Conservation (phyloP, 441 rosid species). For the Melastoma candidum region DNA sequence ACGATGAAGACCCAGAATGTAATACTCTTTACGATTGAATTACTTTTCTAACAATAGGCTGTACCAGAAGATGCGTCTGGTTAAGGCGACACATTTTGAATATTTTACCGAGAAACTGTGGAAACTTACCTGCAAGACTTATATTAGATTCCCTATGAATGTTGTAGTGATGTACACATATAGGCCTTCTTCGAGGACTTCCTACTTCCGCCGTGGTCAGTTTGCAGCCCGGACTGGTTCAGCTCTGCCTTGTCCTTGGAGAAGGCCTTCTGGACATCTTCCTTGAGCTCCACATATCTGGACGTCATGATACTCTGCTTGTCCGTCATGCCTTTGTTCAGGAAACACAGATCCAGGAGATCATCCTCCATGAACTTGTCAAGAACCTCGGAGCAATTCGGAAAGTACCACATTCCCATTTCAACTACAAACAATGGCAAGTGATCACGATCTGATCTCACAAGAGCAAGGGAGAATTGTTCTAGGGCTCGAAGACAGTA, state of each 20-base stretch:
- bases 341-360: conserved; percentile 60
- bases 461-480: not conserved
- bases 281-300: conserved; percentile 74
- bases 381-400: conserved; percentile 66
- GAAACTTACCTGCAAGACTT: too few species aligned
- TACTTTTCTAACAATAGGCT: too few species aligned
- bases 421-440: conserved; percentile 49
- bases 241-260: conserved; percentile 67
- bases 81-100: too few species aligned
- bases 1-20: not conserved
- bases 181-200: too few species aligned
- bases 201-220: conserved; percentile 1
- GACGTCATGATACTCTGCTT: conserved; percentile 55
- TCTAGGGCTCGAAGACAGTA: not conserved
- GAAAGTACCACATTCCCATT: conserved; percentile 75
- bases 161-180: too few species aligned
- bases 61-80: too few species aligned
- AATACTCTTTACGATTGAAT: too few species aligned
- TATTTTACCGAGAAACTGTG: too few species aligned
- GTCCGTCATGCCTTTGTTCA: conserved; percentile 47
- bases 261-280: conserved; percentile 66
- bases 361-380: conserved; percentile 90
- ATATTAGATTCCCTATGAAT: too few species aligned
- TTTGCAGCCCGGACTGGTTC: conserved; percentile 33
- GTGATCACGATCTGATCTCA: not conserved